Percentiles rank a stretch among this genome's conserved stretches.
Conservation (phyloP, 208 protist genomes). For the Naegleria fowleri region DNA sequence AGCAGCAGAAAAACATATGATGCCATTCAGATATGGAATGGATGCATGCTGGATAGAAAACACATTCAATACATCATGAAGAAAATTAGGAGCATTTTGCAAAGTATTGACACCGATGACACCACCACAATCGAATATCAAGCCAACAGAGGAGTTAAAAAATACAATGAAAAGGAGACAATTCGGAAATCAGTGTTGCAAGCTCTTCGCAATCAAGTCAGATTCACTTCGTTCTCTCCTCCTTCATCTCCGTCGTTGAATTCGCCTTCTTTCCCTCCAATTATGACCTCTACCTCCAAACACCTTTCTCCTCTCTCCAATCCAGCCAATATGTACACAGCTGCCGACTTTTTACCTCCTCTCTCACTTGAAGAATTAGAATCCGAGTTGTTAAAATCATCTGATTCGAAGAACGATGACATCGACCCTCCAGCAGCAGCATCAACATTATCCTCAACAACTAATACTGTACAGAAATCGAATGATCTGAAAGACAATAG, state of each 20-base stretch:
- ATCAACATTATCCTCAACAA: not conserved
- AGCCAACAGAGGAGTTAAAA: not conserved
- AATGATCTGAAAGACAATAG: not conserved
- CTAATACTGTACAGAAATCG: not conserved
- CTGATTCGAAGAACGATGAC: not conserved
- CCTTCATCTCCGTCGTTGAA: not conserved
- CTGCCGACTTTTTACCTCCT: not conserved
- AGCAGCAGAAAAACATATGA: not conserved
- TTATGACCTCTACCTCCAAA: not conserved
- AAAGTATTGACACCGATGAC: not conserved
- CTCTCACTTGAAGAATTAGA: not conserved
- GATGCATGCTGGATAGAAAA: not conserved
- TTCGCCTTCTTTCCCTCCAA: not conserved
- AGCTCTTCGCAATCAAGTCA: not conserved
- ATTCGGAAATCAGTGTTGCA: not conserved
- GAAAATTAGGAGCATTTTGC: not conserved
- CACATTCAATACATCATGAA: not conserved
- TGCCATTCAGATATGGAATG: slow-evolving; percentile 16
- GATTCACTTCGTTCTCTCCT: not conserved
- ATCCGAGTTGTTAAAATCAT: not conserved
- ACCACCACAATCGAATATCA: not conserved
- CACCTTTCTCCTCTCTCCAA: not conserved
- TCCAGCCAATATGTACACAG: not conserved
- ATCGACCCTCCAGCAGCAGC: not conserved
- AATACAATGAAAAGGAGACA: not conserved